Conservation (phyloP, 352 stramenopile genomes). For the Elongisporangium undulatum region DNA sequence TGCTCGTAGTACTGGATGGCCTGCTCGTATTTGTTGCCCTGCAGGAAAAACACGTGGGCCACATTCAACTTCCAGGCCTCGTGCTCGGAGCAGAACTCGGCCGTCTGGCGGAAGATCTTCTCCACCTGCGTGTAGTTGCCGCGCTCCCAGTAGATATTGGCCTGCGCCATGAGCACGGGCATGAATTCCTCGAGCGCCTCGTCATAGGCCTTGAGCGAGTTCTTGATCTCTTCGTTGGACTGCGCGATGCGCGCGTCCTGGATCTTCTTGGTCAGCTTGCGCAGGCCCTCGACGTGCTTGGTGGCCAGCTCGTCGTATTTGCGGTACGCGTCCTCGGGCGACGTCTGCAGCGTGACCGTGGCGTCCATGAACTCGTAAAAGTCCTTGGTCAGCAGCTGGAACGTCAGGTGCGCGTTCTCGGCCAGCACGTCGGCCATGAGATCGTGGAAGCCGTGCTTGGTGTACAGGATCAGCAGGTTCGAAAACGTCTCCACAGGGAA, state of each 20-base stretch:
- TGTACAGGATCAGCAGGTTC: conserved; percentile 94
- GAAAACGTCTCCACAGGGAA: conserved; percentile 95
- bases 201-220: conserved; percentile 91
- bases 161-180: conserved; percentile 96
- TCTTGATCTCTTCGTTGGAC: conserved; percentile 93
- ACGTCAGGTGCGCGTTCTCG: conserved; percentile 92
- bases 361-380: conserved; percentile 96
- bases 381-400: conserved; percentile 91
- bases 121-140: conserved; percentile 96
- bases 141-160: conserved; percentile 95
- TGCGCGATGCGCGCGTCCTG: conserved; percentile 89
- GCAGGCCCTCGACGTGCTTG: conserved; percentile 91
- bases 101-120: conserved; percentile 92
- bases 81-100: conserved; percentile 95
- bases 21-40: conserved; percentile 88
- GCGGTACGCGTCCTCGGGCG: conserved; percentile 91
- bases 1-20: conserved; percentile 94
- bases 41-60: conserved; percentile 95
- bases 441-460: conserved; percentile 93
- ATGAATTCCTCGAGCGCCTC: conserved; percentile 94
- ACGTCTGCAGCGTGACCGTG: conserved; percentile 91
- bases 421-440: conserved; percentile 95
- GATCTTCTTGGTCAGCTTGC: conserved; percentile 94
- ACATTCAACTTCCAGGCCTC: conserved; percentile 96
- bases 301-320: conserved; percentile 93